These are phyloP conservation scores for Vanderwaltozyma polyspora DNA, from an alignment of 805 yeast genomes.

Conservation along the genomic window DNA sequence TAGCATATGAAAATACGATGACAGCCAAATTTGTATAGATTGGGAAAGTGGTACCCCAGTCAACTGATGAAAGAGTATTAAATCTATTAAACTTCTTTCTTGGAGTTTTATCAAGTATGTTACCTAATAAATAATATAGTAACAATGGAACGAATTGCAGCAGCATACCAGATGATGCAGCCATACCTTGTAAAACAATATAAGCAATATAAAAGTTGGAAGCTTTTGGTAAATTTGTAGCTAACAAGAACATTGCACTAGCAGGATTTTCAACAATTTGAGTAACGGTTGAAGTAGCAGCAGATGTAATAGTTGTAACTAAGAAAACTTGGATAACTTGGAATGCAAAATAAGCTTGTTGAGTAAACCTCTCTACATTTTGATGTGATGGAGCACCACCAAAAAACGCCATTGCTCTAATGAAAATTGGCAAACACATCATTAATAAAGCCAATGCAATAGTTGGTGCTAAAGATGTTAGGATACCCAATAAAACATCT, in stretches of 20 bases:
- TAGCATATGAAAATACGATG: conserved; percentile 53
- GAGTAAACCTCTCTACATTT: conserved; percentile 51
- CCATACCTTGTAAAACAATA: conserved; percentile 56
- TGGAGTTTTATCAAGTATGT: conserved; percentile 47
- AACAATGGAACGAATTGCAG: conserved; percentile 51
- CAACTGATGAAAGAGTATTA: conserved; percentile 37
- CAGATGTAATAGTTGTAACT: conserved; percentile 59
- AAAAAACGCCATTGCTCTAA: conserved; percentile 50
- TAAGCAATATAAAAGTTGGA: conserved; percentile 66
- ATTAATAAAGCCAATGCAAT: conserved; percentile 52
- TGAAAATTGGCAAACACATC: conserved; percentile 55
- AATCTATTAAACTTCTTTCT: conserved; percentile 59
- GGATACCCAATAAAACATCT: conserved; percentile 40
- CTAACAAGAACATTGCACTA: conserved; percentile 44
- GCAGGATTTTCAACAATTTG: conserved; percentile 50
- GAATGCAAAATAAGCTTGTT: conserved; percentile 57
- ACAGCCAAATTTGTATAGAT: conserved; percentile 60
- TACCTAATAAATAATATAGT: conserved; percentile 48
- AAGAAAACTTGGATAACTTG: conserved; percentile 62
- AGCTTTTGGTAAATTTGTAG: conserved; percentile 60
- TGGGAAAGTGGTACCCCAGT: conserved; percentile 77
- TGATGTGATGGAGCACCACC: conserved; percentile 50
- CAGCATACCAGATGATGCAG: conserved; percentile 53
- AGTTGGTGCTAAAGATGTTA: conserved; percentile 63
- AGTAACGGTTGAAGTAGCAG: conserved; percentile 58